Conservation (phyloP, 257 asterid genomes). For the Solanum arcanum region DNA sequence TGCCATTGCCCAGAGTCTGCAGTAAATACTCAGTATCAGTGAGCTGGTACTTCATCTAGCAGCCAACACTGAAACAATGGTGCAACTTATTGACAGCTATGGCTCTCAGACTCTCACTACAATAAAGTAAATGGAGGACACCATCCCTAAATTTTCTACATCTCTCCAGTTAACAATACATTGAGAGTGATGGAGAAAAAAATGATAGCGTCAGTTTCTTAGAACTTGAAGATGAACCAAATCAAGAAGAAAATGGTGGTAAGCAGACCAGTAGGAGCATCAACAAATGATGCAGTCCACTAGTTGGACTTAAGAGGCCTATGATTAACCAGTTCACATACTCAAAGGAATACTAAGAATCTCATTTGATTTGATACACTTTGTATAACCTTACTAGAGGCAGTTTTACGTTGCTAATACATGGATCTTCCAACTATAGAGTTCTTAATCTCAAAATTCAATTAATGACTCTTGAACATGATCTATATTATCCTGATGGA, state of each 20-base stretch:
- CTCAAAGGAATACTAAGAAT: neutral
- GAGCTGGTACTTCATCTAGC: slow-evolving; percentile 26
- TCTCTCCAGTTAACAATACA: neutral
- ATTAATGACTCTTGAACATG: neutral
- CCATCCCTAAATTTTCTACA: neutral
- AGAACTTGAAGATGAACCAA: neutral
- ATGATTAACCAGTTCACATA: neutral
- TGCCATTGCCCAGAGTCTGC: slow-evolving; percentile 62
- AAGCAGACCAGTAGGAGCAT: neutral
- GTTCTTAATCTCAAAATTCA: neutral
- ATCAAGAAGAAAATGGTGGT: neutral
- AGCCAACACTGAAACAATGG: slow-evolving; percentile 5
- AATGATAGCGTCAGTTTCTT: neutral
- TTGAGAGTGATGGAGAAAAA: neutral
- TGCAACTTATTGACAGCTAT: neutral
- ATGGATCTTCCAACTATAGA: neutral
- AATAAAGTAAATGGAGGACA: neutral
- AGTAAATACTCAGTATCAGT: slow-evolving; percentile 67
- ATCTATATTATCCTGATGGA: neutral
- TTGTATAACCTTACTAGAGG: neutral
- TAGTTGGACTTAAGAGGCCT: neutral
- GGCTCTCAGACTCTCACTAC: neutral
- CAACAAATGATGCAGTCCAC: neutral
- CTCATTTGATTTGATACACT: neutral
- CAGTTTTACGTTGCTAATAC: neutral